Evolutionary conservation across 441 rosid species (phyloP).

Genomic region (Corymbia calophylla): DNA sequence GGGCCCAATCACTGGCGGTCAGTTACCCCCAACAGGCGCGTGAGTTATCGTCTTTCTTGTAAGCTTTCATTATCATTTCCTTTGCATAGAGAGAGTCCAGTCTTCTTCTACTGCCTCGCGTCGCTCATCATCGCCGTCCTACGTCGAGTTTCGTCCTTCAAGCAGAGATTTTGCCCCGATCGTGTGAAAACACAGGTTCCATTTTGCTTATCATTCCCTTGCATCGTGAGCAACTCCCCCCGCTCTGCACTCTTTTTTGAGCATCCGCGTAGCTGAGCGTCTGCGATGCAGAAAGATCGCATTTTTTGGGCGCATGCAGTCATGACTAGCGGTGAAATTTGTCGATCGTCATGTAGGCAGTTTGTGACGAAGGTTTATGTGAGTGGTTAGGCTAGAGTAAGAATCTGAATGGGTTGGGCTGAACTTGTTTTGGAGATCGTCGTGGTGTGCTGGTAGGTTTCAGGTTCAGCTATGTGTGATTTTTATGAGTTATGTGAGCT

Average conservation of each 20-base stretch:
- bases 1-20: neutral
- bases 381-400: neutral
- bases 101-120: neutral
- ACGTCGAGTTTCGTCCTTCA: neutral
- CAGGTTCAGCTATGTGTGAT: neutral
- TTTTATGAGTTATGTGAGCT: neutral
- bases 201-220: neutral
- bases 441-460: neutral
- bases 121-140: neutral
- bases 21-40: neutral
- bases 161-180: neutral
- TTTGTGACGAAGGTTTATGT: neutral
- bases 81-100: neutral
- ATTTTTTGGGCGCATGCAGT: neutral
- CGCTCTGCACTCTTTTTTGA: neutral
- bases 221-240: neutral
- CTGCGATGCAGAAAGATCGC: neutral
- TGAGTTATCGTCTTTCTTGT: neutral
- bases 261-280: neutral
- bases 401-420: neutral
- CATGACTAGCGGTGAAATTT: neutral
- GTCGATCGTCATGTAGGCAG: neutral
- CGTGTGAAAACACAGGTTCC: neutral
- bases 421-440: neutral
- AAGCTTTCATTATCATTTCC: neutral